Conservation (phyloP, 2,329 filamentous ascomycete species). For the Aspergillus thermomutatus region DNA sequence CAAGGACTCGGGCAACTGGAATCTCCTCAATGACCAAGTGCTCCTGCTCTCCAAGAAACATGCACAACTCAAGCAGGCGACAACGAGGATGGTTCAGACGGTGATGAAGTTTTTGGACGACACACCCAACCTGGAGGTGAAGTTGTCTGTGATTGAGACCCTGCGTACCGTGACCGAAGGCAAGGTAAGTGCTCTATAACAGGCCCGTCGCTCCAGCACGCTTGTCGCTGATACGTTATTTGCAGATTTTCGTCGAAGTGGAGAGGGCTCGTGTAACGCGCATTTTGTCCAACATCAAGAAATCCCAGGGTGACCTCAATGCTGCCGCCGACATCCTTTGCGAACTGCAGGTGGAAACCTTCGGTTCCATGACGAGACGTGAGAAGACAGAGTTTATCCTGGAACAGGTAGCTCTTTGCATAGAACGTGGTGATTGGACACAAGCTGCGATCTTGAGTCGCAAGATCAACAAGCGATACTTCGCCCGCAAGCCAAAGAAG, state of each 20-base stretch:
- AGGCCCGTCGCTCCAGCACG: neutral
- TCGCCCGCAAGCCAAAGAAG: slow-evolving; percentile 87
- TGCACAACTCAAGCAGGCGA: slow-evolving; percentile 98
- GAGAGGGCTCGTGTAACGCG: slow-evolving; percentile 93
- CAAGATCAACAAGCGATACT: slow-evolving; percentile 95
- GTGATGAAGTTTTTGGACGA: slow-evolving; percentile 90
- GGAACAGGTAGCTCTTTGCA: slow-evolving; percentile 89
- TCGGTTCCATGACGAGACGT: slow-evolving; percentile 93
- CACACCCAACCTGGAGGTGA: slow-evolving; percentile 79
- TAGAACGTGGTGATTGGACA: slow-evolving; percentile 93
- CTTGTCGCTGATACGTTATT: slow-evolving; percentile 8
- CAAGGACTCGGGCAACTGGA: slow-evolving; percentile 91
- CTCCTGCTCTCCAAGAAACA: slow-evolving; percentile 97
- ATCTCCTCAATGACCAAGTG: slow-evolving; percentile 92
- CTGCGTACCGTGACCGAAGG: slow-evolving; percentile 95
- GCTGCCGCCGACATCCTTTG: slow-evolving; percentile 90
- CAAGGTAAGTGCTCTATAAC: slow-evolving; percentile 57
- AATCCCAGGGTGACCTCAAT: slow-evolving; percentile 85
- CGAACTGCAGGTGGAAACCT: slow-evolving; percentile 97
- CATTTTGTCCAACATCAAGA: slow-evolving; percentile 96
- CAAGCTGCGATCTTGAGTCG: slow-evolving; percentile 90
- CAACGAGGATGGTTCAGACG: slow-evolving; percentile 97
- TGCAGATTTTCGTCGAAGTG: slow-evolving; percentile 93
- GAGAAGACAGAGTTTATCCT: slow-evolving; percentile 99
- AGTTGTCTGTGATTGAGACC: slow-evolving; percentile 91